These are phyloP conservation scores for Wickerhamomyces sp. DNA, from an alignment of 1,139 yeast genomes.

Conservation along the genomic window DNA sequence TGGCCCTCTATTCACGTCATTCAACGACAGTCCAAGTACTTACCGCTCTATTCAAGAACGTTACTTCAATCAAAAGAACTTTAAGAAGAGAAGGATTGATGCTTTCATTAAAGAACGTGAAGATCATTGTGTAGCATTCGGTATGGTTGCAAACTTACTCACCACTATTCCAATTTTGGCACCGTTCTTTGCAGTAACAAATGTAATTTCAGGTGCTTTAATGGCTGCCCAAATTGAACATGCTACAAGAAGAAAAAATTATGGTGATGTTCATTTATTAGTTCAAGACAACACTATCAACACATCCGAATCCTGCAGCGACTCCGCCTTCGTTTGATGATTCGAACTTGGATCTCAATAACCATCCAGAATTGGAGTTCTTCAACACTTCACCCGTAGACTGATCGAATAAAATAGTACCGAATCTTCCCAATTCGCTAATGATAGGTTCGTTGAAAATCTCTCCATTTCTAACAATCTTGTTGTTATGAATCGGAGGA, in stretches of 20 bases:
- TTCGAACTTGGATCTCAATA: conserved; percentile 82
- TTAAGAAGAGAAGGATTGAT: too few species aligned
- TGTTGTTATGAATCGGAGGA: conserved; percentile 64
- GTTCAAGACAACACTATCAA: conserved; percentile 57
- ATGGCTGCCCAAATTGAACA: conserved; percentile 46
- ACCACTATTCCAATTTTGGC: conserved; percentile 61
- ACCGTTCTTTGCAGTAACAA: conserved; percentile 58
- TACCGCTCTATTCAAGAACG: too few species aligned
- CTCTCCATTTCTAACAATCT: conserved; percentile 63
- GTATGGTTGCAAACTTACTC: conserved; percentile 50
- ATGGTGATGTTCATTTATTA: conserved; percentile 1
- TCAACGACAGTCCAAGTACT: too few species aligned
- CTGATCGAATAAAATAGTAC: conserved; percentile 73
- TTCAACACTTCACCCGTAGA: conserved; percentile 46
- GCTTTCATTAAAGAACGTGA: conserved; percentile 24
- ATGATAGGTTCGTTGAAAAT: conserved; percentile 64
- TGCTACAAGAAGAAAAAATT: conserved; percentile 4
- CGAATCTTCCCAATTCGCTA: conserved; percentile 89
- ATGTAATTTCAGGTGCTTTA: conserved; percentile 66
- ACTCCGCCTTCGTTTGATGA: conserved; percentile 95
- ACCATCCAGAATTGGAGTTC: conserved; percentile 76
- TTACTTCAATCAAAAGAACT: too few species aligned
- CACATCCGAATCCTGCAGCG: conserved; percentile 97
- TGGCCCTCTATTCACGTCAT: too few species aligned
- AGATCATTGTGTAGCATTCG: conserved; percentile 36